These are phyloP conservation scores for Panicum miliaceum DNA, from an alignment of 176 grass and related monocot genomes.

Conservation along the genomic window DNA sequence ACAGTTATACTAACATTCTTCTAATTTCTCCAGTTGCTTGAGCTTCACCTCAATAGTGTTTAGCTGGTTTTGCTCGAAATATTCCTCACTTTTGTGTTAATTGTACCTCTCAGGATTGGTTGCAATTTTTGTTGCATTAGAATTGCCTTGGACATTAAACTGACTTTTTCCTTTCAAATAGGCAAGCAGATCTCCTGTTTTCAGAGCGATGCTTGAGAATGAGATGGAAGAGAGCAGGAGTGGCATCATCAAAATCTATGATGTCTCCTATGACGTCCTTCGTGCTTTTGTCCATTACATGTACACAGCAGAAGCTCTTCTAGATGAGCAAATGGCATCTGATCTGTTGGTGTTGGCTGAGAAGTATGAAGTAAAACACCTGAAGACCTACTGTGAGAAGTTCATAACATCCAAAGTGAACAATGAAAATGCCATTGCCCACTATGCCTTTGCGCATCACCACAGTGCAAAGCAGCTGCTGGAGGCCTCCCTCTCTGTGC, in stretches of 20 bases:
- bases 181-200: constrained; percentile 91
- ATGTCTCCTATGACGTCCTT: constrained; percentile 75
- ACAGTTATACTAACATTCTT: background rate
- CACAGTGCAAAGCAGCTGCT: constrained; percentile 82
- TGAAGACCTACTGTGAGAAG: constrained; percentile 83
- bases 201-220: constrained; percentile 96
- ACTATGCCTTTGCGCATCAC: constrained; percentile 79
- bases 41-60: background rate
- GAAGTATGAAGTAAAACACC: constrained; percentile 91
- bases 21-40: background rate
- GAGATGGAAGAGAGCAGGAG: constrained; percentile 96
- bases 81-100: background rate
- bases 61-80: constrained; percentile 4
- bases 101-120: background rate
- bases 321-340: constrained; percentile 77
- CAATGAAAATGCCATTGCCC: constrained; percentile 66
- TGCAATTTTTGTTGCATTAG: background rate
- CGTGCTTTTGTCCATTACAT: constrained; percentile 80
- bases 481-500: constrained; percentile 68
- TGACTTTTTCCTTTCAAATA: constrained; percentile 37
- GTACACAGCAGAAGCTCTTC: constrained; percentile 76
- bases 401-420: constrained; percentile 92
- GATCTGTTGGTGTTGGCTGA: constrained; percentile 87
- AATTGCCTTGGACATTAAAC: background rate
- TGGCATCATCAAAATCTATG: constrained; percentile 87